Evolutionary conservation across 2,329 filamentous ascomycete species (phyloP).

Genomic region (Epichloe sibirici): DNA sequence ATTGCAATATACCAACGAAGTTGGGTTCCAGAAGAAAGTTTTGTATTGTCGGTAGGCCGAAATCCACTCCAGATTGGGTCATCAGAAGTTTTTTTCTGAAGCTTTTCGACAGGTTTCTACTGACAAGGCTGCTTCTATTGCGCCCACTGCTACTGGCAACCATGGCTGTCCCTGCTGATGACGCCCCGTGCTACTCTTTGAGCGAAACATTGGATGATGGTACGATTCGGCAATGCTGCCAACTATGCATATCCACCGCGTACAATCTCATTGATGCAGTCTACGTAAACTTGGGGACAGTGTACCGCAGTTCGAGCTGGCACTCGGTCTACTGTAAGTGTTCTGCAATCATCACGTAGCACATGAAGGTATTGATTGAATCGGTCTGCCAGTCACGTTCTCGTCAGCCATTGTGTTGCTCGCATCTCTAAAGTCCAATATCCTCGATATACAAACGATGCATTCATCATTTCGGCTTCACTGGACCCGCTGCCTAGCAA

Average conservation of each 20-base stretch:
- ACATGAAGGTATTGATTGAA: neutral
- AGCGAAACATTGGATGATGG: neutral
- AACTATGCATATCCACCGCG: conserved; percentile 1
- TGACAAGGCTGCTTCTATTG: conserved; percentile 1
- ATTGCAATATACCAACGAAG: neutral
- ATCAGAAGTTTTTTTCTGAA: neutral
- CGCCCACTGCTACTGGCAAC: neutral
- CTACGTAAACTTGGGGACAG: neutral
- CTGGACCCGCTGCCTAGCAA: conserved; percentile 1
- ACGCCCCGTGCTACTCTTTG: neutral
- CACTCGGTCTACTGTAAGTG: conserved; percentile 3
- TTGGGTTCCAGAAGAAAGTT: conserved; percentile 1
- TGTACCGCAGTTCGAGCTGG: conserved; percentile 3
- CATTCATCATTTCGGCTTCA: neutral
- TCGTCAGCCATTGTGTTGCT: conserved; percentile 1
- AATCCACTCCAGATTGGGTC: neutral
- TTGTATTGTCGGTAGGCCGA: conserved; percentile 1
- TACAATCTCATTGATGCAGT: conserved; percentile 2
- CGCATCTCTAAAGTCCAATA: conserved; percentile 1
- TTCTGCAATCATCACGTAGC: neutral
- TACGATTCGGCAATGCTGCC: conserved; percentile 1
- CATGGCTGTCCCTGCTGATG: neutral
- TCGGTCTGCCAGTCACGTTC: neutral
- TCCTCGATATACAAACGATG: neutral
- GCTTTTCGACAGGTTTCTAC: neutral